These are phyloP conservation scores for Narthecium ossifragum DNA, from an alignment of 106 monocot genomes.

Conservation along the genomic window DNA sequence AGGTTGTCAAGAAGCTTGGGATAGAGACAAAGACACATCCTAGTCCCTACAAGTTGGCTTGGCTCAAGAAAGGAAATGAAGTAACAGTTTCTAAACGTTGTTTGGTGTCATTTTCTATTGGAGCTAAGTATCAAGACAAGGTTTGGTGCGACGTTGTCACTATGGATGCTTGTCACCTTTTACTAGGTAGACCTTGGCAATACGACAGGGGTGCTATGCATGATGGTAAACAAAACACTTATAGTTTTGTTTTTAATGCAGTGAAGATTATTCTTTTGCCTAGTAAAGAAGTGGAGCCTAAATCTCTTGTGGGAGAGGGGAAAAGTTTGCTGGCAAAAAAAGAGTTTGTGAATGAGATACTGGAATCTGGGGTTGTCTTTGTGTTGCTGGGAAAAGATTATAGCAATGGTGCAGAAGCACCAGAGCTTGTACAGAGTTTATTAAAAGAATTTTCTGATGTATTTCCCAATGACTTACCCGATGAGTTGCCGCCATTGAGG, in stretches of 20 bases:
- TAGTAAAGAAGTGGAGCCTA: no score
- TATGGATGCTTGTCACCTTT: no score
- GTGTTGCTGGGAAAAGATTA: no score
- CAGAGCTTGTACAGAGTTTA: no score
- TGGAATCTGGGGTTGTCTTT: no score
- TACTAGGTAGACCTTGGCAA: constrained; percentile 11
- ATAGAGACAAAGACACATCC: not conserved
- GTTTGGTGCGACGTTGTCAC: constrained; percentile 9
- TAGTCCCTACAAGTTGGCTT: constrained; percentile 9
- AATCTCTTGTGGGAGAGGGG: no score
- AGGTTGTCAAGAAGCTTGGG: not conserved
- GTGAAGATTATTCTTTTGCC: no score
- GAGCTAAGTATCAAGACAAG: not conserved
- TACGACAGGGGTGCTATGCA: constrained; percentile 3
- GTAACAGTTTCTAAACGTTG: constrained; percentile 1
- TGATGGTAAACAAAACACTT: constrained; percentile 5
- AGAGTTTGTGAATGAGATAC: no score
- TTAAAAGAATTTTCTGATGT: no score
- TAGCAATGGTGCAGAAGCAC: no score
- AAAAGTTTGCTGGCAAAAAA: no score
- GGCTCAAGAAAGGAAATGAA: constrained; percentile 15
- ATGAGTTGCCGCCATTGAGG: not conserved
- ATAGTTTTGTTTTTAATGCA: not conserved
- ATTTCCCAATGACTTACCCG: not conserved
- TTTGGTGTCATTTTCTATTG: constrained; percentile 6